A percentile compares a stretch with the other conserved stretches of the same genome.
Conservation (phyloP, 768 basidiomycete genomes). For the Auriscalpium microsporum region DNA sequence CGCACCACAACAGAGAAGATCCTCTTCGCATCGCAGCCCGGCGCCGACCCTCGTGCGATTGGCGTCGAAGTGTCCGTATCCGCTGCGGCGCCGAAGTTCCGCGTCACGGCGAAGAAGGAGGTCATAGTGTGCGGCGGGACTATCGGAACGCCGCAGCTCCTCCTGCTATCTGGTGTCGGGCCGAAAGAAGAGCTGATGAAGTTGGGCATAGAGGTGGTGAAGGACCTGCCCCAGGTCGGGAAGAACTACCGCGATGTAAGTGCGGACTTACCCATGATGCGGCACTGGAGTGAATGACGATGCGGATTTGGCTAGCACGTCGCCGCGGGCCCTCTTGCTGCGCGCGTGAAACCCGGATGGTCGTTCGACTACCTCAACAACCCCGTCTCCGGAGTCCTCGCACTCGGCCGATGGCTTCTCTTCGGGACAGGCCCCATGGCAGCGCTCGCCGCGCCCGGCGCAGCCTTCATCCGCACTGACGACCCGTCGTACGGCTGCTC, state of each 20-base stretch:
- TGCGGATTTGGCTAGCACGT: neutral
- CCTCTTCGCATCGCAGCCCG: slow-evolving; percentile 4
- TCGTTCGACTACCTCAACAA: slow-evolving; percentile 11
- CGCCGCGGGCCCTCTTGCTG: slow-evolving; percentile 3
- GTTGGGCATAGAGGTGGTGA: slow-evolving; percentile 18
- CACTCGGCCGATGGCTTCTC: slow-evolving; percentile 4
- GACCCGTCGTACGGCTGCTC: slow-evolving; percentile 4
- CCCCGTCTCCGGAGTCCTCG: slow-evolving; percentile 1
- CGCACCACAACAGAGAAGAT: slow-evolving; percentile 4
- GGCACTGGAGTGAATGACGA: neutral
- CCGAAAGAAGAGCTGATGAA: slow-evolving; percentile 23
- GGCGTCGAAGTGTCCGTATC: slow-evolving; percentile 3
- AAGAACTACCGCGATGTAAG: slow-evolving; percentile 1
- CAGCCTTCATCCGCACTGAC: slow-evolving; percentile 11
- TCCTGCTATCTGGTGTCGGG: slow-evolving; percentile 33
- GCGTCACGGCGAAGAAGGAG: slow-evolving; percentile 8
- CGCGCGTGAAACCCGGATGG: slow-evolving; percentile 9
- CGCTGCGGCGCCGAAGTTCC: neutral
- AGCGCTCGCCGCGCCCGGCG: slow-evolving; percentile 2
- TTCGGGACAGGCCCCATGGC: slow-evolving; percentile 9
- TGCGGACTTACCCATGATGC: neutral
- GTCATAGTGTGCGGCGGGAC: slow-evolving; percentile 14
- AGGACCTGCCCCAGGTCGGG: neutral
- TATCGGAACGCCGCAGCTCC: slow-evolving; percentile 27
- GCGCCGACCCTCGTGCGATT: neutral